These are phyloP conservation scores for Heliamphora ciliata DNA, from an alignment of 179 eudicot species.

Conservation along the genomic window DNA sequence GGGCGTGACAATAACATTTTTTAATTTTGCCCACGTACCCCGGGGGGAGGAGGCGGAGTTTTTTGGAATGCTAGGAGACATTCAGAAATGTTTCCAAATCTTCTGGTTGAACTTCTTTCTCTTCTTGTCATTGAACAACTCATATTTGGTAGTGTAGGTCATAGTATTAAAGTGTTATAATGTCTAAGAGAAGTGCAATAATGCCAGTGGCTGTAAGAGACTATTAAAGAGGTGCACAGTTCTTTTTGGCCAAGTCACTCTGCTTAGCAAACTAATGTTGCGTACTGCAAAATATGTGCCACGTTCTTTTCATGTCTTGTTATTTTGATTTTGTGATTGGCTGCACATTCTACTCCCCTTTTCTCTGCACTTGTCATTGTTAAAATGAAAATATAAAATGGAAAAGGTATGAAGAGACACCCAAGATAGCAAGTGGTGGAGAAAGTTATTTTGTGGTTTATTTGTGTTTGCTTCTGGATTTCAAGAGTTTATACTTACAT, in stretches of 20 bases:
- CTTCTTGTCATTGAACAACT: no score
- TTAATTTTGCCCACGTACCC: no score
- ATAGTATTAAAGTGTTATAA: no score
- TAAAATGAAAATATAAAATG: background rate
- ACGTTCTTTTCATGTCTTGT: background rate
- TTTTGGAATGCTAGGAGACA: no score
- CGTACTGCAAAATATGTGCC: background rate
- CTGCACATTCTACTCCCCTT: background rate
- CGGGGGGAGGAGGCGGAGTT: no score
- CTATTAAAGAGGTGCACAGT: background rate
- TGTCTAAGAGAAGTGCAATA: background rate
- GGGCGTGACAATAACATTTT: no score
- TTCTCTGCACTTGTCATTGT: background rate
- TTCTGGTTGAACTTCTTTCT: no score
- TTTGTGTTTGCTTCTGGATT: background rate
- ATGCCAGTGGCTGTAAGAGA: background rate
- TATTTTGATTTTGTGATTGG: background rate
- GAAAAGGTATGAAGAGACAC: background rate
- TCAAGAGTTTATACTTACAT: background rate
- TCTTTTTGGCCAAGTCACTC: background rate
- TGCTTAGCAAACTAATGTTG: background rate
- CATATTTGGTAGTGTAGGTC: no score
- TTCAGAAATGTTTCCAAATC: no score
- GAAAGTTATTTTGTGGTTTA: background rate
- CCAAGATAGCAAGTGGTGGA: background rate